Evolutionary conservation across 1,139 yeast genomes (phyloP), one percentile per base, ranked within the genome.

Genomic region (Saccharomyces hybrid): DNA sequence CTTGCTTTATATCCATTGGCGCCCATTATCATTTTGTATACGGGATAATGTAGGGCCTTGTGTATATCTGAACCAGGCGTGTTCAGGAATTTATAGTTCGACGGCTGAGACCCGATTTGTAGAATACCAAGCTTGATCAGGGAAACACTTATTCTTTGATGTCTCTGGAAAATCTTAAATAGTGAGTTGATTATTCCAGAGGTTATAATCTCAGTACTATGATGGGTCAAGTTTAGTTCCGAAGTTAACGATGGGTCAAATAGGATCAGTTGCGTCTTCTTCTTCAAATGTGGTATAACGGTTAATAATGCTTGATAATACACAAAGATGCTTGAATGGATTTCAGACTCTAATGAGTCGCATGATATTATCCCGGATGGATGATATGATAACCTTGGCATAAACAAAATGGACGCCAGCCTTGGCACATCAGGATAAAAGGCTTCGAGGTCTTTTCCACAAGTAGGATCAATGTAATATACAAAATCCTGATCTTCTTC

Each of bases 401-500:
- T 64, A 29, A 68, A 61, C 13, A 68, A 55, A 3, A 68, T 61
- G 5, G 70, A 62, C 2, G 63, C 58, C 38, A 67, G 49, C 16
- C 54, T 58, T 55, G 47, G 55, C 46, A 31, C 52, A 2, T 27
- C 51, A 55, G 13, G n/a, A 53, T 1, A 62, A 51, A 32, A 67
- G 61, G 55, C 54, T 8, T 60, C 56, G 50, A 66, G 32, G 34
- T 66, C 70, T 23, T 53, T 49, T 5, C 58, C 49, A 2, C 65
- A 59, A 4, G 55, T 53, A 23, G 67, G 65, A 42, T 63, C 61
- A n/a, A 68, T 59, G 49, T 61, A 64, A 47, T 59, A 59, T 34
- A 67, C 51, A 13, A 63, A 66, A 26, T 66, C 71, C 28, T 66
- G 66, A 20, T 66, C 69, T 32, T 64, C 66, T 38, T 64, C 64